Conservation (phyloP, 2,329 filamentous ascomycete genomes). For the Chlorencoelia australis region DNA sequence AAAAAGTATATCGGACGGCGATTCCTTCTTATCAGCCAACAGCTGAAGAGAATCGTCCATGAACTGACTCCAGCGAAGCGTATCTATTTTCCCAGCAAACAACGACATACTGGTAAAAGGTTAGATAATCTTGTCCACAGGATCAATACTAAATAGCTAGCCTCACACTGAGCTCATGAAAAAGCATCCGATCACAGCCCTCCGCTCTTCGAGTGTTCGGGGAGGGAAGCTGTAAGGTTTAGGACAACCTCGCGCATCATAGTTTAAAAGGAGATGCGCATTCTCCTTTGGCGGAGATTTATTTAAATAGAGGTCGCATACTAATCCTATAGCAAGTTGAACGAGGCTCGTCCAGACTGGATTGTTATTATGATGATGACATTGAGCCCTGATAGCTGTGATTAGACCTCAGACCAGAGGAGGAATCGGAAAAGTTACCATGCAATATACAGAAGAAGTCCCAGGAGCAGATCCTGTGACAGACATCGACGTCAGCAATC, state of each 20-base stretch:
- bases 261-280: not conserved
- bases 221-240: constrained; percentile 4
- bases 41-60: constrained; percentile 46
- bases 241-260: constrained; percentile 3
- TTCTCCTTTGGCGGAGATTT: constrained; percentile 10
- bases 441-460: constrained; percentile 29
- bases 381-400: constrained; percentile 27
- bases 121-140: constrained; percentile 4
- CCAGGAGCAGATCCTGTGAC: constrained; percentile 45
- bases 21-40: constrained; percentile 37
- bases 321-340: constrained; percentile 12
- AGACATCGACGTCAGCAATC: too few relatives aligned
- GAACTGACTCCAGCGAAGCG: constrained; percentile 46
- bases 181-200: constrained; percentile 40
- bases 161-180: constrained; percentile 31
- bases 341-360: constrained; percentile 4
- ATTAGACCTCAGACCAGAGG: not conserved
- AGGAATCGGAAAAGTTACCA: not conserved
- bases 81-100: constrained; percentile 38
- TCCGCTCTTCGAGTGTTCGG: constrained; percentile 39
- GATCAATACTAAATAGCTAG: constrained; percentile 6
- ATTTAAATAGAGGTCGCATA: constrained; percentile 11
- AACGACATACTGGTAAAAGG: constrained; percentile 27
- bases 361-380: constrained; percentile 1
- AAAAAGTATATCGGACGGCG: constrained; percentile 40